Evolutionary conservation across 257 asterid species (phyloP).

Genomic region (Lithospermum erythrorhizon): DNA sequence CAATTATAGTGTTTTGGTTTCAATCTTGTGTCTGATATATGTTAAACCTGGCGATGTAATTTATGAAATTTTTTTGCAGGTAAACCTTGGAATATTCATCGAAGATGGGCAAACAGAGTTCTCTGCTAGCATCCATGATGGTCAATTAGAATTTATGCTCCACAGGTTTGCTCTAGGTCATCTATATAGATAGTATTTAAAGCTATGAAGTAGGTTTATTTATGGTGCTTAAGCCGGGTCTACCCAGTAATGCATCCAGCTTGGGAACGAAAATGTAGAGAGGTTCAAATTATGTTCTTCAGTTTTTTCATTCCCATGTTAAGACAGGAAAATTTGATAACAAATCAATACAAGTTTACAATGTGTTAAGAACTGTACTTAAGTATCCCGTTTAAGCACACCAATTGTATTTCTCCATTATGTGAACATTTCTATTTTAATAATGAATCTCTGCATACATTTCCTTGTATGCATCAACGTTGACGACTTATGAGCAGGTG

Average conservation of each 20-base stretch:
- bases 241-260: not conserved
- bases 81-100: slow-evolving; percentile 59
- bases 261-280: not conserved
- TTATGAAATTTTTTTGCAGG: slow-evolving; percentile 24
- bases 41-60: not conserved
- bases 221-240: not conserved
- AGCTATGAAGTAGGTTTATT: not conserved
- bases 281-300: too few species aligned
- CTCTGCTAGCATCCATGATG: slow-evolving; percentile 75
- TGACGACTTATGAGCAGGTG: slow-evolving; percentile 65
- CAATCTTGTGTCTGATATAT: too few species aligned
- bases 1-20: too few species aligned
- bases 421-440: not conserved
- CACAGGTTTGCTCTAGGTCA: slow-evolving; percentile 43
- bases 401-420: not conserved
- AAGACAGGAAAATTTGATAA: too few species aligned
- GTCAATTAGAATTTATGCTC: slow-evolving; percentile 77
- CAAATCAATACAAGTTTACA: too few species aligned
- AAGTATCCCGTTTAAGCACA: not conserved
- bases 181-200: too few species aligned
- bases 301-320: too few species aligned
- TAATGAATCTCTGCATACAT: too few species aligned
- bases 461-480: slow-evolving; percentile 36
- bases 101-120: slow-evolving; percentile 57
- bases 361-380: too few species aligned